Evolutionary conservation across 805 yeast genomes (phyloP).

Genomic region (Candida boleticola): DNA sequence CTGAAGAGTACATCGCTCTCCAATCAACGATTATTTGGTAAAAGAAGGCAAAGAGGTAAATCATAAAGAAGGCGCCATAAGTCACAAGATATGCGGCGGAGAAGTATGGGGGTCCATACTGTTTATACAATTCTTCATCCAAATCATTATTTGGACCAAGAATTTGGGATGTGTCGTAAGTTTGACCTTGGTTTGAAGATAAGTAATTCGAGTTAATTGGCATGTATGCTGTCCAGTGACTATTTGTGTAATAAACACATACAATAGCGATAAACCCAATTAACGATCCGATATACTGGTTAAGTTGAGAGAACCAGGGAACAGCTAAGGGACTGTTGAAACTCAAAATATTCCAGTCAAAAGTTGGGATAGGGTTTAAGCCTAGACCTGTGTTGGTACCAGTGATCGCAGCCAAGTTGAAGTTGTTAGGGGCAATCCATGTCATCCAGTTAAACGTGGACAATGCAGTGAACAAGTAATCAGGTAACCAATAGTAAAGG

Average conservation of each 20-base stretch:
- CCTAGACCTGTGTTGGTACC: constrained; percentile 28
- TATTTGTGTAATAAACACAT: constrained; percentile 28
- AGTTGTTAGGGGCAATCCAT: constrained; percentile 27
- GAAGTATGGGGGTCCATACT: constrained; percentile 29
- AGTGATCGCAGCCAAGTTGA: constrained; percentile 22
- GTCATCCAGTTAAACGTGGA: constrained; percentile 30
- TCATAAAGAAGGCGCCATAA: constrained; percentile 27
- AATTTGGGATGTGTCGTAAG: constrained; percentile 42
- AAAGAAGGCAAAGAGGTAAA: constrained; percentile 24
- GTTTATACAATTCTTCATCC: constrained; percentile 19
- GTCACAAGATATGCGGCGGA: constrained; percentile 26
- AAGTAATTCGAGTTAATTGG: constrained; percentile 21
- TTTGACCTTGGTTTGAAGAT: constrained; percentile 46
- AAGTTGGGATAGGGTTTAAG: constrained; percentile 27
- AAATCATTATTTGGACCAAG: constrained; percentile 33
- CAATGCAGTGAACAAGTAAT: constrained; percentile 23
- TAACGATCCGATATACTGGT: constrained; percentile 21
- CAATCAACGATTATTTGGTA: constrained; percentile 16
- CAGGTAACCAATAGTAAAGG: constrained; percentile 28
- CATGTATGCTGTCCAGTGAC: constrained; percentile 26
- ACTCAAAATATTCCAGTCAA: constrained; percentile 26
- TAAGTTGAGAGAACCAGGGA: constrained; percentile 24
- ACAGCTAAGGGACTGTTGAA: constrained; percentile 14
- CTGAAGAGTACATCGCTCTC: background rate
- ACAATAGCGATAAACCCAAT: constrained; percentile 22